Percentiles rank a stretch among this genome's conserved stretches.
Evolutionary conservation across 2,329 filamentous ascomycete species (phyloP).

Genomic region (Ceratocystis destructans): DNA sequence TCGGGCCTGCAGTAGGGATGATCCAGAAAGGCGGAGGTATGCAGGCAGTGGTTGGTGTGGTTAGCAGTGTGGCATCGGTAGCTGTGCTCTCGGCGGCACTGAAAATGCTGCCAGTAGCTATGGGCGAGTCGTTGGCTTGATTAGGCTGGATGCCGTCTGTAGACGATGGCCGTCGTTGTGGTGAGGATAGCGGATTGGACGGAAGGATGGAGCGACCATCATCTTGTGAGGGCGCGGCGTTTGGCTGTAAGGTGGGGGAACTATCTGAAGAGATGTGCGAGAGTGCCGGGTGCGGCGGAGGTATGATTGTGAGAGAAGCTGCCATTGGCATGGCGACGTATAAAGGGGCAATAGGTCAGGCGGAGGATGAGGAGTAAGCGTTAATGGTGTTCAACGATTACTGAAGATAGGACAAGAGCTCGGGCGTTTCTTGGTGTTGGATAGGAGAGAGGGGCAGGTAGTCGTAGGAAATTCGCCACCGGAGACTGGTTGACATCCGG

Average conservation of each 20-base stretch:
- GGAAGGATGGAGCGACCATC: background rate
- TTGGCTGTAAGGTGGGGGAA: background rate
- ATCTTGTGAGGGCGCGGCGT: background rate
- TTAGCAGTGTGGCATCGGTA: constrained; percentile 11
- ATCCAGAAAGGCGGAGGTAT: constrained; percentile 16
- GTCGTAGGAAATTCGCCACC: background rate
- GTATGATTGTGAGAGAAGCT: constrained; percentile 11
- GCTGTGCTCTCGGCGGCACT: constrained; percentile 14
- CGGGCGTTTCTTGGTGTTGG: background rate
- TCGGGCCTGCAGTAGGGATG: constrained; percentile 5
- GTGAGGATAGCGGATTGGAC: background rate
- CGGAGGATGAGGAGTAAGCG: too few species aligned
- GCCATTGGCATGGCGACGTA: constrained; percentile 9
- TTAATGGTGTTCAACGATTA: too few species aligned
- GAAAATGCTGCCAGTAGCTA: constrained; percentile 9
- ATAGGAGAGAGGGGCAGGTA: background rate
- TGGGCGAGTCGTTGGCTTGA: constrained; percentile 2
- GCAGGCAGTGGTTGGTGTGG: constrained; percentile 13
- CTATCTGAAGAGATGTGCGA: background rate
- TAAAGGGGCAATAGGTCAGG: background rate
- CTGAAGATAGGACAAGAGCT: background rate
- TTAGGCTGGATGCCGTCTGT: background rate
- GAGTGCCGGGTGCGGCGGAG: background rate
- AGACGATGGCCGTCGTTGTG: constrained; percentile 1
- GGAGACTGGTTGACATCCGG: background rate